phyloP scores from a whole-genome alignment of 345 rosid genomes.

The Ricinus communis region DNA sequence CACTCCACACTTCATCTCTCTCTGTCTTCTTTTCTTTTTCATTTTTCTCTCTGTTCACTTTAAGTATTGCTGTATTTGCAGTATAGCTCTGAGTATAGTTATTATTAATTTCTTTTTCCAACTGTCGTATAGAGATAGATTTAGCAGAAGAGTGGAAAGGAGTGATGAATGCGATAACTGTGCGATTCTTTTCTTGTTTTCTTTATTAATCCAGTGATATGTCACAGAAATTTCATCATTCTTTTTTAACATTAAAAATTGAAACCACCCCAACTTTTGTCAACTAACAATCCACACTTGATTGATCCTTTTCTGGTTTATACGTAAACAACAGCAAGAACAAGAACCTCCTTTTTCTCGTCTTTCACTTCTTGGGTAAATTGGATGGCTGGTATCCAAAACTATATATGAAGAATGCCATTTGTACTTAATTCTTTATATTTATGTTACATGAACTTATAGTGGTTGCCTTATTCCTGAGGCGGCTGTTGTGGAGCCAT shows the following conservation, averaged over 20 bases:
- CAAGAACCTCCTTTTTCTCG: too few species aligned
- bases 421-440: too few species aligned
- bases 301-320: conserved; percentile 10
- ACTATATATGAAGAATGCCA: too few species aligned
- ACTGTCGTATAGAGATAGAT: neutral
- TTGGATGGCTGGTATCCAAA: too few species aligned
- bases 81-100: too few species aligned
- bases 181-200: conserved; percentile 16
- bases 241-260: neutral
- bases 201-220: conserved; percentile 14
- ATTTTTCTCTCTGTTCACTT: too few species aligned
- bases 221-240: conserved; percentile 18
- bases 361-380: neutral
- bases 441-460: too few species aligned
- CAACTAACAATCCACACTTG: conserved; percentile 4
- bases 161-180: conserved; percentile 1
- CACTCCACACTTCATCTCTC: neutral
- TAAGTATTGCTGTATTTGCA: too few species aligned
- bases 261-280: conserved; percentile 9
- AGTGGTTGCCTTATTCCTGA: too few species aligned
- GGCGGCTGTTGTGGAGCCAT: too few species aligned
- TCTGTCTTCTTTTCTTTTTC: neutral
- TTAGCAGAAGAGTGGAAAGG: neutral
- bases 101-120: neutral
- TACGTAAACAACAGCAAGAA: neutral